Conservation (phyloP, 805 yeast species). For the Candida caryicola region DNA sequence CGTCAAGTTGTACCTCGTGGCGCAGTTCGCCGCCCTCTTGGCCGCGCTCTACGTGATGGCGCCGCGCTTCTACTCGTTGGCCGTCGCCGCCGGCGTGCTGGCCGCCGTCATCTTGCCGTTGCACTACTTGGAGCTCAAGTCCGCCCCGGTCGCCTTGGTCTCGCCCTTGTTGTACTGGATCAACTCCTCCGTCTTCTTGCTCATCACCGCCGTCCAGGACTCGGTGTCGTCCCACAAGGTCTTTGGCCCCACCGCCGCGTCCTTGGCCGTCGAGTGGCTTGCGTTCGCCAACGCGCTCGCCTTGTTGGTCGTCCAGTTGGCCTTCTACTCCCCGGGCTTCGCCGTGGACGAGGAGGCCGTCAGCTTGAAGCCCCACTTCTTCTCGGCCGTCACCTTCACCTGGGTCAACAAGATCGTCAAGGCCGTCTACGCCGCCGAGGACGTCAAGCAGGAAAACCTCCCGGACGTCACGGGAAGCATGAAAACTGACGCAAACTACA, state of each 20-base stretch:
- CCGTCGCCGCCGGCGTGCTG: conserved; percentile 4
- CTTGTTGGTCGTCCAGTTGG: conserved; percentile 16
- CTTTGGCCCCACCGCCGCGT: conserved; percentile 1
- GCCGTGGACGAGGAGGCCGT: conserved; percentile 20
- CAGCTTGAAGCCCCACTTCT: conserved; percentile 18
- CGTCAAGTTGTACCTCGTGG: conserved; percentile 12
- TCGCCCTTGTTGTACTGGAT: conserved; percentile 25
- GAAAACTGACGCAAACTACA: conserved; percentile 15
- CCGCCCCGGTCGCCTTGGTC: conserved; percentile 20
- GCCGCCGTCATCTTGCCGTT: conserved; percentile 18
- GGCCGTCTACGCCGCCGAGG: conserved; percentile 21
- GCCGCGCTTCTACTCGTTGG: conserved; percentile 3
- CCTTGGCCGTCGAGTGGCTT: conserved; percentile 10
- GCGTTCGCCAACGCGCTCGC: conserved; percentile 11
- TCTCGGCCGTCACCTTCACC: conserved; percentile 20
- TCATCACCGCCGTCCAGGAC: conserved; percentile 18
- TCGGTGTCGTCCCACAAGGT: conserved; percentile 18
- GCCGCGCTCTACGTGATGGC: conserved; percentile 10
- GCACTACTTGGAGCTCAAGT: conserved; percentile 21
- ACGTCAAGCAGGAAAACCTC: conserved; percentile 19
- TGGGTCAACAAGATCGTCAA: conserved; percentile 28
- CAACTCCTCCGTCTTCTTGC: conserved; percentile 8
- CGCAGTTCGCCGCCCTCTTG: conserved; percentile 13
- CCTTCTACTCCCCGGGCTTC: conserved; percentile 19
- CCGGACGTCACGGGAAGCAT: conserved; percentile 8